These are phyloP conservation scores for Paspalum notatum DNA, from an alignment of 176 grass and related monocot genomes.

Conservation along the genomic window DNA sequence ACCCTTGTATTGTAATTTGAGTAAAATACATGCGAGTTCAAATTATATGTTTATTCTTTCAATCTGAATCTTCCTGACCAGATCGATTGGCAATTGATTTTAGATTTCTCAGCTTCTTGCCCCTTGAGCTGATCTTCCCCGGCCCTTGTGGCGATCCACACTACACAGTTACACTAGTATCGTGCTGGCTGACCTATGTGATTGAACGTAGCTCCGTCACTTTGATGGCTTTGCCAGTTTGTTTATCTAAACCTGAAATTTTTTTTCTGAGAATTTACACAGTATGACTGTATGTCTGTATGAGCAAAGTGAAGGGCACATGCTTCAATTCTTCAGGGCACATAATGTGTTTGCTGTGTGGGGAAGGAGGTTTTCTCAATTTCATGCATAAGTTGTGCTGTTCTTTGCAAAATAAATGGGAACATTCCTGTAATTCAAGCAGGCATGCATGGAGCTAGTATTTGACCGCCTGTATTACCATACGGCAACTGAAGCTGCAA, in stretches of 20 bases:
- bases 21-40: conserved; percentile 1
- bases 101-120: neutral
- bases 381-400: neutral
- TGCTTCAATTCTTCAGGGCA: neutral
- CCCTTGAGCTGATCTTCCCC: neutral
- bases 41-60: neutral
- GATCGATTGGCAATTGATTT: neutral
- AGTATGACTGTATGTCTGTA: neutral
- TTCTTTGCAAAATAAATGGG: neutral
- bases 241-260: neutral
- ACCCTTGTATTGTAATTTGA: conserved; percentile 30
- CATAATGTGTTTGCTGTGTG: neutral
- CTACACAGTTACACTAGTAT: neutral
- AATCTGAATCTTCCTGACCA: neutral
- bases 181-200: neutral
- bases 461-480: neutral
- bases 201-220: conserved; percentile 22
- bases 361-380: neutral
- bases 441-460: neutral
- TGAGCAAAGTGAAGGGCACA: neutral
- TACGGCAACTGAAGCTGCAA: neutral
- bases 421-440: no score
- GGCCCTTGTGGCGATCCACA: neutral
- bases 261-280: neutral
- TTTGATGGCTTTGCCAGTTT: neutral